Evolutionary conservation across 2,329 filamentous ascomycete species (phyloP), one percentile per base, ranked within the genome.

Genomic region (Erysiphe neolycopersici): DNA sequence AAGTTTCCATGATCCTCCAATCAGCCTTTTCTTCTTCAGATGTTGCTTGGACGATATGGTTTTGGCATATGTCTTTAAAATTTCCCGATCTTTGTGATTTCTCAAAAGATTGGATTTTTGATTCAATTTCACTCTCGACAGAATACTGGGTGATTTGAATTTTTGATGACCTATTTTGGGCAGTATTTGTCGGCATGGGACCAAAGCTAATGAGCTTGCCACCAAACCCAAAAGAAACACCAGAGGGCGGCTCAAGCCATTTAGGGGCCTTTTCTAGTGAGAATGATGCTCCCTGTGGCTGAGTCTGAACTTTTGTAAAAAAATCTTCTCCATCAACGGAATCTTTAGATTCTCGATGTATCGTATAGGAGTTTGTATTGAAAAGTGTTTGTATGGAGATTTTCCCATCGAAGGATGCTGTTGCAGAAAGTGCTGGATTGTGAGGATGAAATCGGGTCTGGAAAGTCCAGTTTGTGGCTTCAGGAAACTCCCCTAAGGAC

Each of bases 401-500:
- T 62, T 91, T 94, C 53, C 91, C 89, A 56, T 98, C 89, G 51
- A 95, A 95, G 2, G 87, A 92, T 10, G 91, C 89, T 16, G 89
- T 95, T 16, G 91, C 91, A 42, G 87, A 82, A 46, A 98, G 67
- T 56, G 76, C 81, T 11, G 89, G 87, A 59, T 98, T 93, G 52
- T 81, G 76, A 29, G 89, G 89, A 59, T 93, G 85, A 69, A 91
- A 95, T 48, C 78, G 73, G 5, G 89, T 93, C 57, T 87, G 76
- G 65, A 98, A 98, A 5, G 85, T 93, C 87, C 89, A 98, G 61
- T 95, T 98, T n/a, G 87, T 94, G 44, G 92, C 85, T 54, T 94
- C 83, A 4, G 87, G 85, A 56, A 95, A 87, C 61, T 95, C 87
- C 50, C 91, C 89, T 49, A 84, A 79, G 12, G 72, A 68, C 56